phyloP scores from a whole-genome alignment of 768 basidiomycete species.

The Pulveroboletus ravenelii region DNA sequence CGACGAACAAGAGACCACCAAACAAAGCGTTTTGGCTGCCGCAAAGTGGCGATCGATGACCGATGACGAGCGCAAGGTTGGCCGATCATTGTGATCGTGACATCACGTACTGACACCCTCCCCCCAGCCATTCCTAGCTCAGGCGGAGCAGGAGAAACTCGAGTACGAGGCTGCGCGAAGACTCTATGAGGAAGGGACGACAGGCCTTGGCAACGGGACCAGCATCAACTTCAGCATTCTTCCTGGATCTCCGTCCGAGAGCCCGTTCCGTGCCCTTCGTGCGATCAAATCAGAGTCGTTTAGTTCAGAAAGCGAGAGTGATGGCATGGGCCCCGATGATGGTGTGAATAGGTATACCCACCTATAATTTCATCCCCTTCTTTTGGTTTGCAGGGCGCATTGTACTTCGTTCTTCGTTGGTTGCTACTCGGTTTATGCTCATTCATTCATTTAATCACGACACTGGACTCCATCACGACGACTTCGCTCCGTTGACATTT shows the following conservation, averaged over 20 bases:
- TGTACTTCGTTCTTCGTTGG: constrained; percentile 20
- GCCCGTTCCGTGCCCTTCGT: constrained; percentile 37
- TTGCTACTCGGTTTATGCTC: constrained; percentile 31
- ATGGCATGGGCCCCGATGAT: constrained; percentile 54
- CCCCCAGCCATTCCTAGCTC: constrained; percentile 80
- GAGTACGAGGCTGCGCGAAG: constrained; percentile 84
- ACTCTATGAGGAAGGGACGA: constrained; percentile 80
- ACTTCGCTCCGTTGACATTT: constrained; percentile 31
- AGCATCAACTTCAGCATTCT: constrained; percentile 83
- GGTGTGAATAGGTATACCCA: constrained; percentile 35
- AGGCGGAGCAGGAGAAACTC: constrained; percentile 93
- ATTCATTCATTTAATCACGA: constrained; percentile 24
- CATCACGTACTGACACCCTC: constrained; percentile 12
- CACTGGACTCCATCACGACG: constrained; percentile 30
- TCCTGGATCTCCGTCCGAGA: constrained; percentile 57
- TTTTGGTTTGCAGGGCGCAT: constrained; percentile 10
- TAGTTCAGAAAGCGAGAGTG: constrained; percentile 69
- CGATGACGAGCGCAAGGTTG: constrained; percentile 88
- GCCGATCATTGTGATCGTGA: constrained; percentile 16
- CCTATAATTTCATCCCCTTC: constrained; percentile 25
- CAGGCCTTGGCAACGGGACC: constrained; percentile 56
- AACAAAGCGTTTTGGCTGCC: constrained; percentile 90
- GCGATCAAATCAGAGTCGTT: constrained; percentile 55
- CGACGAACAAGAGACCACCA: constrained; percentile 88
- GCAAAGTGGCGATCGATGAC: constrained; percentile 92